A percentile compares a stretch with the other conserved stretches of the same genome.
These are phyloP conservation scores for Stephania cephalantha DNA, from an alignment of 164 flowering plant species.

Conservation along the genomic window DNA sequence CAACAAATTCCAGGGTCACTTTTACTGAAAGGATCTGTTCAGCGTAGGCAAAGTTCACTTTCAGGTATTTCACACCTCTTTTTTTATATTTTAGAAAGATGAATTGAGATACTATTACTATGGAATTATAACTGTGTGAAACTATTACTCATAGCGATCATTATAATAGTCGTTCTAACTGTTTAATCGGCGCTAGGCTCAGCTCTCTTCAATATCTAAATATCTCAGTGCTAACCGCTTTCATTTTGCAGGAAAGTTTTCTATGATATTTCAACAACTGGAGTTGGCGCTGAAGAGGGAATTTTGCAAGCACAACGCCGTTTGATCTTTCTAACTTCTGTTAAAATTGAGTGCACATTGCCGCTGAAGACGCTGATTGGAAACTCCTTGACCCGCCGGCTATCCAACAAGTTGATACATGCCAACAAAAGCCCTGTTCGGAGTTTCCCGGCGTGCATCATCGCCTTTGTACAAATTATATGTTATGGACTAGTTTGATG, in stretches of 20 bases:
- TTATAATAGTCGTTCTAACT: too few relatives aligned
- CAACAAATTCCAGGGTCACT: constrained; percentile 91
- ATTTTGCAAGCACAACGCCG: constrained; percentile 26
- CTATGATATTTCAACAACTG: constrained; percentile 33
- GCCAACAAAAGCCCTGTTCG: background rate
- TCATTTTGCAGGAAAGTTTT: constrained; percentile 17
- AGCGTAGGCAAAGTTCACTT: constrained; percentile 29
- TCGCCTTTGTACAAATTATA: background rate
- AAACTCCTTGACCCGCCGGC: background rate
- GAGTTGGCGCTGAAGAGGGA: constrained; percentile 42
- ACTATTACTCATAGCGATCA: too few relatives aligned
- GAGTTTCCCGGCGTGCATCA: background rate
- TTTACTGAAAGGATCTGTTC: constrained; percentile 67
- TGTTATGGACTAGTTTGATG: background rate
- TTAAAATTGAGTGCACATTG: background rate
- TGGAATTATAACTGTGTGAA: too few relatives aligned
- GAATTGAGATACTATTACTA: too few relatives aligned
- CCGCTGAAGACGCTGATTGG: background rate
- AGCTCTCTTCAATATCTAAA: too few relatives aligned
- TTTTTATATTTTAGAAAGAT: background rate
- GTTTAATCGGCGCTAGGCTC: too few relatives aligned
- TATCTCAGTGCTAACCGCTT: background rate
- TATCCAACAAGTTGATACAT: background rate
- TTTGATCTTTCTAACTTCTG: background rate
- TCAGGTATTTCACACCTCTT: constrained; percentile 38